Evolutionary conservation across 495 filamentous ascomycete species (phyloP).

Genomic region (Aeminium ludgeri): DNA sequence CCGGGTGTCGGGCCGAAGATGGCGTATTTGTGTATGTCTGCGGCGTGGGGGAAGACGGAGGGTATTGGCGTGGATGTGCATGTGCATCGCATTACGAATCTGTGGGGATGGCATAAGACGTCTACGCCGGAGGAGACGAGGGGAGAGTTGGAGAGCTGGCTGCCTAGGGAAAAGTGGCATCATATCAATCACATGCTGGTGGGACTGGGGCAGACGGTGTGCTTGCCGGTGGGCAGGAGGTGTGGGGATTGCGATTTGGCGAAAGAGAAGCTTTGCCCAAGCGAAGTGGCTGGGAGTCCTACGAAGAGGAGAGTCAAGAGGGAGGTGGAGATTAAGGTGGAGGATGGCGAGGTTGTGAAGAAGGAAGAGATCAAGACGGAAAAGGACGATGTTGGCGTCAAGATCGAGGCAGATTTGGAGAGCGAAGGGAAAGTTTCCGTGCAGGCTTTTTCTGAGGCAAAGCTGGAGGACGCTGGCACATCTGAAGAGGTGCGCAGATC

Average conservation of each 20-base stretch:
- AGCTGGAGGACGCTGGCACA: too few species aligned
- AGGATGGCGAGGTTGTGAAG: constrained; percentile 6
- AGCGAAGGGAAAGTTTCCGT: neutral
- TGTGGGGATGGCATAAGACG: constrained; percentile 87
- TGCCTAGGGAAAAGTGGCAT: constrained; percentile 77
- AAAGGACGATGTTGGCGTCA: constrained; percentile 8
- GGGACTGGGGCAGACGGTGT: constrained; percentile 77
- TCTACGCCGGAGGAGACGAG: constrained; percentile 78
- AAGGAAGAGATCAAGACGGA: constrained; percentile 7
- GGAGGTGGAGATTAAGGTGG: constrained; percentile 14
- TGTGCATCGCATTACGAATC: constrained; percentile 79
- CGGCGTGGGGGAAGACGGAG: constrained; percentile 44
- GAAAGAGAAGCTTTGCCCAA: constrained; percentile 55
- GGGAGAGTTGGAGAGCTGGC: constrained; percentile 58
- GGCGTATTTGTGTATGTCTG: constrained; percentile 78
- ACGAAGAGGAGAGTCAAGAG: constrained; percentile 9
- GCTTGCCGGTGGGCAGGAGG: constrained; percentile 58
- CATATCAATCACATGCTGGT: constrained; percentile 89
- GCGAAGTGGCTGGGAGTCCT: constrained; percentile 21
- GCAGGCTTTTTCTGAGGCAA: neutral
- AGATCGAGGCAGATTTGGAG: constrained; percentile 6
- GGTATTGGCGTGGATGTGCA: constrained; percentile 55
- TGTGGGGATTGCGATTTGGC: constrained; percentile 76
- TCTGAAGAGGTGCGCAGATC: too few species aligned
- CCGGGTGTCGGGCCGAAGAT: constrained; percentile 96